phyloP scores from a whole-genome alignment of 345 rosid genomes.

The Populus euphratica region DNA sequence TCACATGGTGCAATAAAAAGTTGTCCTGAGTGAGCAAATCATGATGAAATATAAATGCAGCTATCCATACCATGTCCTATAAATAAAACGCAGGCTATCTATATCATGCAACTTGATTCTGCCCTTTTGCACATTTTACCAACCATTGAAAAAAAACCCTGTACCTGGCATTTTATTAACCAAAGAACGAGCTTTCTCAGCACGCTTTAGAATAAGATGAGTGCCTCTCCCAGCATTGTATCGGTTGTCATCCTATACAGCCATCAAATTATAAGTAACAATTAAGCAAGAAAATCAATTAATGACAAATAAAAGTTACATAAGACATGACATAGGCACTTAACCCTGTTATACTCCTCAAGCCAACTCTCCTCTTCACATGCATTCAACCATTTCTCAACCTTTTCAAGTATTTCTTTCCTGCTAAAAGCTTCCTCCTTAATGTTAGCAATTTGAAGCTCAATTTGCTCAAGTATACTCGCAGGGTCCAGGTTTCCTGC shows the following conservation, averaged over 20 bases:
- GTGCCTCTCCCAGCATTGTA: conserved; percentile 98
- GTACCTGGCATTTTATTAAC: conserved; percentile 92
- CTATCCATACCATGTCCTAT: neutral
- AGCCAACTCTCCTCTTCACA: conserved; percentile 99
- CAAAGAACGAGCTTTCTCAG: conserved; percentile 94
- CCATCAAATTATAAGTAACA: conserved; percentile 14
- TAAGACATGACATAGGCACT: conserved; percentile 17
- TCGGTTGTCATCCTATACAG: conserved; percentile 80
- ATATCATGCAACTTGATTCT: neutral
- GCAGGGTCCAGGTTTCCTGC: conserved; percentile 68
- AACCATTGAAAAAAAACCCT: neutral
- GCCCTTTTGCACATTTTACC: neutral
- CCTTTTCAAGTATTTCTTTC: conserved; percentile 87
- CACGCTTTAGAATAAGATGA: conserved; percentile 93
- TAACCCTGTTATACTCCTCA: conserved; percentile 92
- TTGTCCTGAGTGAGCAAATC: neutral
- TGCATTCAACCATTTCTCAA: conserved; percentile 91
- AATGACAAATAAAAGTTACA: neutral
- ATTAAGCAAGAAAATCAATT: conserved; percentile 12
- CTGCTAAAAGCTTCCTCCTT: conserved; percentile 91
- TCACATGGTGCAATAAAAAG: neutral
- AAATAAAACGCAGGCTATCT: neutral
- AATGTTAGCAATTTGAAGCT: conserved; percentile 70
- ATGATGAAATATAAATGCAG: neutral
- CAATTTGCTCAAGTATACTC: conserved; percentile 68